A percentile compares a stretch with the other conserved stretches of the same genome.
These are phyloP conservation scores for Tylopilus sp. DNA, from an alignment of 768 basidiomycete genomes.

Conservation along the genomic window DNA sequence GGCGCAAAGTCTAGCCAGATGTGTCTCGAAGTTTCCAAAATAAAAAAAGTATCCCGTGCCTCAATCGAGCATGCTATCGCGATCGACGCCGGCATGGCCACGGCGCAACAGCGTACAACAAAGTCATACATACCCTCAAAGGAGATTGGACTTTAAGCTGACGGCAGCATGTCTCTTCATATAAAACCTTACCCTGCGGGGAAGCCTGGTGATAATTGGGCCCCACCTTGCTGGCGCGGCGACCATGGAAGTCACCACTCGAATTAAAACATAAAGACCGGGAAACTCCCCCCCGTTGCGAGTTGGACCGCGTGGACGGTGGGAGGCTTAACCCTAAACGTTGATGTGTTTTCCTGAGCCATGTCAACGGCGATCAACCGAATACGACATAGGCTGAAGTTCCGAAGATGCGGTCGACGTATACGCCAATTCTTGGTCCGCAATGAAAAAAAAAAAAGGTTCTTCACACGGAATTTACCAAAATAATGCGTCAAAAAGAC, in stretches of 20 bases:
- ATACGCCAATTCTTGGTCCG: not conserved
- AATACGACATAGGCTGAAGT: constrained; percentile 30
- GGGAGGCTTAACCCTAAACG: constrained; percentile 29
- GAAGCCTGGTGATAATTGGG: constrained; percentile 8
- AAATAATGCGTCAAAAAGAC: constrained; percentile 16
- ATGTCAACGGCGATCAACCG: constrained; percentile 35
- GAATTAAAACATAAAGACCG: constrained; percentile 15
- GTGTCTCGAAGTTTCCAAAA: constrained; percentile 5
- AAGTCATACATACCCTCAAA: constrained; percentile 47
- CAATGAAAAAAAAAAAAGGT: constrained; percentile 9
- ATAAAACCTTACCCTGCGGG: constrained; percentile 15
- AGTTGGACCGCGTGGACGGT: constrained; percentile 25
- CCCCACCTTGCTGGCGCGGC: constrained; percentile 3
- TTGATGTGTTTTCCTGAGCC: constrained; percentile 28
- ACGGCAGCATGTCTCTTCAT: constrained; percentile 20
- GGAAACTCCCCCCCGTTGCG: constrained; percentile 11
- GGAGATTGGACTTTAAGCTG: constrained; percentile 57
- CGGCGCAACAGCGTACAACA: constrained; percentile 16
- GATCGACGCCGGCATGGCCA: constrained; percentile 27
- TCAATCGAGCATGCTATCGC: constrained; percentile 27
- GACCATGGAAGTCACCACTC: constrained; percentile 9
- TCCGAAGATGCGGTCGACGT: constrained; percentile 21
- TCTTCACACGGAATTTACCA: constrained; percentile 19
- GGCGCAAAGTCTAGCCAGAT: constrained; percentile 11
- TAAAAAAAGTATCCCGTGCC: constrained; percentile 14